phyloP scores from a whole-genome alignment of 331 rosid species.

The Quercus lobata region DNA sequence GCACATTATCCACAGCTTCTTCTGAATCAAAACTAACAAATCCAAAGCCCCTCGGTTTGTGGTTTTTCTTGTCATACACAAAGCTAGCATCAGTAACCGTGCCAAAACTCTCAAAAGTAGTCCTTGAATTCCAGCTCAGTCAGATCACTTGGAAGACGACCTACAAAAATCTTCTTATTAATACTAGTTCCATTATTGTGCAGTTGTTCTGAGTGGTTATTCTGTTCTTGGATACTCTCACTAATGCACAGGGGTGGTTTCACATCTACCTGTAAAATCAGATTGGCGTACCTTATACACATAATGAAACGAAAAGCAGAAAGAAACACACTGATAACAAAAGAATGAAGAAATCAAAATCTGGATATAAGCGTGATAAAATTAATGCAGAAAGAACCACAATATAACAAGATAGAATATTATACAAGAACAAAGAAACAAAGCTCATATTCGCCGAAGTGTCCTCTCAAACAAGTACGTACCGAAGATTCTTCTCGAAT shows the following conservation, averaged over 20 bases:
- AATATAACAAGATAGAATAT: no score
- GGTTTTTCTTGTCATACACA: not conserved
- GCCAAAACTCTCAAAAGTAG: constrained; percentile 11
- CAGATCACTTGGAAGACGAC: constrained; percentile 1
- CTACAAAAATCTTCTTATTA: constrained; percentile 16
- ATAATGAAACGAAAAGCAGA: not conserved
- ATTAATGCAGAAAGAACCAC: no score
- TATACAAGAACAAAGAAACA: no score
- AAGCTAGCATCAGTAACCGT: not conserved
- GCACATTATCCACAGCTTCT: not conserved
- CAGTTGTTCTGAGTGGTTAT: not conserved
- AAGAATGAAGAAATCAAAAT: no score
- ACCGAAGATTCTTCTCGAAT: not conserved
- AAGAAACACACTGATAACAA: no score
- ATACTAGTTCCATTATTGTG: not conserved
- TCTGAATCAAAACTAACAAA: constrained; percentile 4
- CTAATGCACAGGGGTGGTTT: not conserved
- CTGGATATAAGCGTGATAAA: no score
- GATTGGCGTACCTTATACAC: not conserved
- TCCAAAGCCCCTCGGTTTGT: not conserved
- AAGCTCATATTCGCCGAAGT: no score
- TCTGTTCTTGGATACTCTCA: not conserved
- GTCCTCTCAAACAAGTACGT: no score
- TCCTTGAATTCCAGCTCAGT: not conserved
- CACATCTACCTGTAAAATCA: not conserved